Conservation (phyloP, 176 grass and related monocot species). For the Hyparrhenia diplandra region DNA sequence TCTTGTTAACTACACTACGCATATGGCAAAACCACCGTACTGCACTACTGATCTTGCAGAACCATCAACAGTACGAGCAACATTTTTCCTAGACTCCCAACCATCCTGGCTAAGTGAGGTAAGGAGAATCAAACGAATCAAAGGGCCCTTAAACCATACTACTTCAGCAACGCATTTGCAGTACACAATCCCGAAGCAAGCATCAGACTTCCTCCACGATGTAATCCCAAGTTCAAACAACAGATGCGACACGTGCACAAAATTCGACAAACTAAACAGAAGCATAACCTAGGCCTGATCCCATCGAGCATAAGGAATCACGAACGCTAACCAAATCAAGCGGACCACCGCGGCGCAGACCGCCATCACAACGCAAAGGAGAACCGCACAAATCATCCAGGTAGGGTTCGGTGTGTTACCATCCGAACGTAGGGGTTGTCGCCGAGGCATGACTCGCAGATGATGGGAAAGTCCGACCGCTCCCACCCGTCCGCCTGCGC, state of each 20-base stretch:
- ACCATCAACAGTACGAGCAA: background rate
- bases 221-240: background rate
- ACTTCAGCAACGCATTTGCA: background rate
- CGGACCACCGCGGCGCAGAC: background rate
- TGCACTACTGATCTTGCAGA: background rate
- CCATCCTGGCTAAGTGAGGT: too few relatives aligned
- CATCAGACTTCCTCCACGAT: background rate
- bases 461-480: constrained; percentile 78
- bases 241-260: background rate
- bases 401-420: constrained; percentile 42
- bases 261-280: background rate
- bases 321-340: background rate
- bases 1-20: background rate
- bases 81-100: background rate
- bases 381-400: background rate
- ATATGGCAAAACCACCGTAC: background rate
- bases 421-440: constrained; percentile 99
- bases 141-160: background rate
- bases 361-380: background rate
- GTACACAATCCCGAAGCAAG: background rate
- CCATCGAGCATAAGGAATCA: background rate
- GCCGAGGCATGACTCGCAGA: constrained; percentile 98
- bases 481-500: constrained; percentile 98
- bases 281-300: background rate
- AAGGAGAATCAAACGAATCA: background rate